phyloP scores from a whole-genome alignment of 2,329 filamentous ascomycete genomes.

The Pestalotiopsis fici region DNA sequence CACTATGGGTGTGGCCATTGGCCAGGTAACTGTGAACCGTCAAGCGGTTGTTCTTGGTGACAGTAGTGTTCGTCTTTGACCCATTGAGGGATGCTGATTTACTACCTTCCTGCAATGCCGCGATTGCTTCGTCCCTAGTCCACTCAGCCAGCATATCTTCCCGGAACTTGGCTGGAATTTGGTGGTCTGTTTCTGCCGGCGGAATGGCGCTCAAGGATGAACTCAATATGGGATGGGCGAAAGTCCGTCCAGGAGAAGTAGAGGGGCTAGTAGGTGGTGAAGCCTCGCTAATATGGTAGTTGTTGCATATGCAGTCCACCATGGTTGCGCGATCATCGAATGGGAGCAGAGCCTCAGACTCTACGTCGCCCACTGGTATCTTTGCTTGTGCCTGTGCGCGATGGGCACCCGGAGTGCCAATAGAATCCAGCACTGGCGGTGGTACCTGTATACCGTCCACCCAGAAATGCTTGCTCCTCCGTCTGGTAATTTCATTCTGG shows the following conservation, averaged over 20 bases:
- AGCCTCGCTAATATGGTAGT: constrained; percentile 63
- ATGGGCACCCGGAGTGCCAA: constrained; percentile 54
- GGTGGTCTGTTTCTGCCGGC: constrained; percentile 41
- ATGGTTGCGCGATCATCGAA: constrained; percentile 75
- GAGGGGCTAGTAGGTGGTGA: constrained; percentile 72
- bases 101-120: constrained; percentile 66
- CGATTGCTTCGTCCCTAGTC: constrained; percentile 74
- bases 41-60: constrained; percentile 54
- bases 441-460: constrained; percentile 73
- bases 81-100: constrained; percentile 76
- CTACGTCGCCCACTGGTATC: constrained; percentile 54
- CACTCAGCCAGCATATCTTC: constrained; percentile 80
- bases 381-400: constrained; percentile 37
- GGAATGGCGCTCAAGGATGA: constrained; percentile 43
- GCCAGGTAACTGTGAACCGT: constrained; percentile 53
- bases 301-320: constrained; percentile 71
- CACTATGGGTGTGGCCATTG: constrained; percentile 38
- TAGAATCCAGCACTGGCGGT: constrained; percentile 61
- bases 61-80: constrained; percentile 66
- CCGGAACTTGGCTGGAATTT: constrained; percentile 66
- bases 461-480: constrained; percentile 78
- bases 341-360: constrained; percentile 66
- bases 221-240: constrained; percentile 62
- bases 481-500: constrained; percentile 72
- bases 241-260: constrained; percentile 66